Evolutionary conservation across 257 asterid species (phyloP), one percentile per base, ranked within the genome.

Genomic region (Datura wrightii): DNA sequence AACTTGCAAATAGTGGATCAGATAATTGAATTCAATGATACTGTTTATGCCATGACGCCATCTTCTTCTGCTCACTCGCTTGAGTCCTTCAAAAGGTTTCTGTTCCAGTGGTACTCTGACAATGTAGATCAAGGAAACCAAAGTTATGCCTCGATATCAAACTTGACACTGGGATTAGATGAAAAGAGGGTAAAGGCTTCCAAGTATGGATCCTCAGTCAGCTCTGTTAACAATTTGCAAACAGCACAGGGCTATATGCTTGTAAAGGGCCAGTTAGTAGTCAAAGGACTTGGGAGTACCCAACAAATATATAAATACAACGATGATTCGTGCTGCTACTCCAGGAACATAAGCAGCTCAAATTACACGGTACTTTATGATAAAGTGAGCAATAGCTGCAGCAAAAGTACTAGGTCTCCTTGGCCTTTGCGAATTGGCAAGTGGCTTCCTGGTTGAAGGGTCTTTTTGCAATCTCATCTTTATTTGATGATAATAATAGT

Each of bases 1-100:
- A 87, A 93, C 79, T 80, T 71, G 90, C 99, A 95, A 92, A 82
- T 90, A 31, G 76, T 95, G 83, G 82, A 90, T 78, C 97, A 95
- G 87, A 85, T 84, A 41, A 91, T 94, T 55, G 84, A 87, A 71
- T 90, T 79, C 72, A 89, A 88, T 70, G 89, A 85, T 63, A 89
- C 84, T 56, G 91, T 93, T 2, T 58, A 71, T 50, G 59, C 85
- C 65, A 79, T 83, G 42, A 39, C 5, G 39, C 85, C 91, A 14
- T 78, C 87, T 14, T 86, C 90, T 39, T 44, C 86, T 6, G 16
- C 79, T 79, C 19, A 7, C 36, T 85, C 89, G 2, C 50, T 87
- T 36, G 62, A 66, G 41, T 87, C 92, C 3, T 60, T 60, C 66
- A 88, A 89, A 36, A 85, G 52, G 31, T 93, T 83, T 56, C 82